A percentile compares a stretch with the other conserved stretches of the same genome.
phyloP scores from a whole-genome alignment of 208 protist species.

The Leishmania guyanensis region DNA sequence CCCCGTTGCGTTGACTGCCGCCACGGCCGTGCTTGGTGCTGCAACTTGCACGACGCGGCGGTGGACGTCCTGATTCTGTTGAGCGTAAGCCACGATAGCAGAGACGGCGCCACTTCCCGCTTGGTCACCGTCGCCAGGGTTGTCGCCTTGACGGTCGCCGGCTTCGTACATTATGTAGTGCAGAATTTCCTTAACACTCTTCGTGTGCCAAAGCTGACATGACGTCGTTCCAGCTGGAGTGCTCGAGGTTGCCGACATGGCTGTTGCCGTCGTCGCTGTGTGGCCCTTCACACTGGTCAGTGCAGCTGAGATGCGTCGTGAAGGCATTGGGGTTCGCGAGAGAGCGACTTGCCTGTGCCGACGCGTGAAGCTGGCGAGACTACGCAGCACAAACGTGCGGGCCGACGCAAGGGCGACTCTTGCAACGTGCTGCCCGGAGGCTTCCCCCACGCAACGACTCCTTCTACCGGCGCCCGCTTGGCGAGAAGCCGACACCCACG shows the following conservation, averaged over 20 bases:
- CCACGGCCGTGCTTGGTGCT: neutral
- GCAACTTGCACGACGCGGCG: constrained; percentile 19
- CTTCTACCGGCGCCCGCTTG: neutral
- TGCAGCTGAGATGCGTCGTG: neutral
- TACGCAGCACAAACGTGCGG: constrained; percentile 66
- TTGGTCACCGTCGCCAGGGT: neutral
- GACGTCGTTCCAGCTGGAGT: neutral
- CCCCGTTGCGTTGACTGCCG: neutral
- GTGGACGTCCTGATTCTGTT: constrained; percentile 35
- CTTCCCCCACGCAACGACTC: neutral
- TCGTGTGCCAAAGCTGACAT: constrained; percentile 4
- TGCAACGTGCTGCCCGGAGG: constrained; percentile 33
- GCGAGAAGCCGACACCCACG: neutral
- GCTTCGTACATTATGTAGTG: constrained; percentile 35
- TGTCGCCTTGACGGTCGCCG: constrained; percentile 3
- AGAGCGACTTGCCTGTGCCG: constrained; percentile 36
- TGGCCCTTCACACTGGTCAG: neutral
- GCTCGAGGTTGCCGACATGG: neutral
- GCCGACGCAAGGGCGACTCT: constrained; percentile 52
- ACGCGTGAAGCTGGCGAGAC: constrained; percentile 56
- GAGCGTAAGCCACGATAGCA: constrained; percentile 17
- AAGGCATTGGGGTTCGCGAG: constrained; percentile 20
- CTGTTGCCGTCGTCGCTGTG: neutral
- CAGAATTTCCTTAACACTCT: constrained; percentile 33
- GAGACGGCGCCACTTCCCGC: neutral